A percentile compares a stretch with the other conserved stretches of the same genome.
Evolutionary conservation across 1,139 yeast species (phyloP).

Genomic region (Geotrichum fermentans): DNA sequence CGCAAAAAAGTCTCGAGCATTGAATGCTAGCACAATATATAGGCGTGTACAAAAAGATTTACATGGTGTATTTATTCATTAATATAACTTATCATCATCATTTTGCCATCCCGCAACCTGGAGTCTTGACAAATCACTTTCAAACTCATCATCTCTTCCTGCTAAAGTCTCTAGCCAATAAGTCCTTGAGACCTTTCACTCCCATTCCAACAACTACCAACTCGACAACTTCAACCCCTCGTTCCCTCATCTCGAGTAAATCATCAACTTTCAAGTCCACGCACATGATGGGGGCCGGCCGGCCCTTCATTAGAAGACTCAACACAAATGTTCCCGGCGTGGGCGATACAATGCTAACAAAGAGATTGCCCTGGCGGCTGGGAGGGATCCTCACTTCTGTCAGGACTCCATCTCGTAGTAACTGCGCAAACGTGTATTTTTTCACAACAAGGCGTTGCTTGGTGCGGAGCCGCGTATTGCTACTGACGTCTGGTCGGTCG

Average conservation of each 20-base stretch:
- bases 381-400: slow-evolving; percentile 35
- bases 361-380: slow-evolving; percentile 25
- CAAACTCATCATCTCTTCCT: slow-evolving; percentile 16
- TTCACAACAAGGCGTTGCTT: slow-evolving; percentile 32
- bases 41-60: no score
- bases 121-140: no score
- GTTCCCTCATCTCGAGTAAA: slow-evolving; percentile 35
- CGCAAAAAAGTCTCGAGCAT: no score
- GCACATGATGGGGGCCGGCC: slow-evolving; percentile 32
- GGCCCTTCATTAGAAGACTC: slow-evolving; percentile 35
- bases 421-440: slow-evolving; percentile 34
- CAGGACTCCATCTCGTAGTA: slow-evolving; percentile 35
- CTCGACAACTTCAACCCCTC: slow-evolving; percentile 32
- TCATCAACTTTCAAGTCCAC: slow-evolving; percentile 39
- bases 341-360: slow-evolving; percentile 35
- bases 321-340: slow-evolving; percentile 39
- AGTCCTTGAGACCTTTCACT: slow-evolving; percentile 27
- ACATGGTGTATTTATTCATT: no score
- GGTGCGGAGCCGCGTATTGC: slow-evolving; percentile 21
- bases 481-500: slow-evolving; percentile 30
- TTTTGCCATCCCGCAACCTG: no score
- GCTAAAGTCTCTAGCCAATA: slow-evolving; percentile 30
- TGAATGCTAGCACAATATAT: no score
- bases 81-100: no score
- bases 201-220: slow-evolving; percentile 35